Base-by-base conservation (phyloP, 805 yeast genomes). In the Starmera quercuum region DNA sequence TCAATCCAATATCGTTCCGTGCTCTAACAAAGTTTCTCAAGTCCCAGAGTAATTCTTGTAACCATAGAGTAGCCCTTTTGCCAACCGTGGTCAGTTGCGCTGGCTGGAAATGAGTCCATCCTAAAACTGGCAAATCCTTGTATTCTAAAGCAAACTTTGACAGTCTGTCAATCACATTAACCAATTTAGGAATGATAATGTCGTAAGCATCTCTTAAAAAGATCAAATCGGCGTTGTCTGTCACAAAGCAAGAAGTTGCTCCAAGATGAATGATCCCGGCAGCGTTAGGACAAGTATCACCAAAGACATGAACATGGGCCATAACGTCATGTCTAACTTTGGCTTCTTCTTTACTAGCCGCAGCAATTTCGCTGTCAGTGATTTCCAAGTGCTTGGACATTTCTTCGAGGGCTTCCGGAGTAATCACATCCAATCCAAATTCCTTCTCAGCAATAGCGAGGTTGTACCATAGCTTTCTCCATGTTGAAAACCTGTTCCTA, bases 81-180 rank as follows among this genome's bases (percentile, higher is more conserved):
- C 98, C 98, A 43, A 92, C 95, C 22, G 98, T 92, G 47, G 97
- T 90, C 59, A 92, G 76, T 68, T 92, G 98, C 34, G 98, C 98
- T 12, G 98, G 98, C 69, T 92, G 98, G 77, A 92, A 92, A 64
- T 92, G 98, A 37, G 98, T 92, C 97, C 97, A 92, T 23, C 98
- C 98, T 46, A 92, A 73, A 29, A 88, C 96, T 24, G 98, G 97
- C 63, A 88, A 63, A 61, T 92, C 97, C 67, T 92, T 92, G 71
- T 90, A 76, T 60, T 83, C 77, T 44, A 86, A 57, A 30, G 98
- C 97, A 60, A 92, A 92, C 57, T 83, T 67, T 39, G 86, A 63
- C 58, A 92, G 70, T 62, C 95, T 76, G 70, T 88, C 82, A 50
- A 92, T 92, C 45, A 92, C 97, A 52, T 92, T 92, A 50, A 87